Evolutionary conservation across 331 rosid species (phyloP).

Genomic region (Arachis monticola): DNA sequence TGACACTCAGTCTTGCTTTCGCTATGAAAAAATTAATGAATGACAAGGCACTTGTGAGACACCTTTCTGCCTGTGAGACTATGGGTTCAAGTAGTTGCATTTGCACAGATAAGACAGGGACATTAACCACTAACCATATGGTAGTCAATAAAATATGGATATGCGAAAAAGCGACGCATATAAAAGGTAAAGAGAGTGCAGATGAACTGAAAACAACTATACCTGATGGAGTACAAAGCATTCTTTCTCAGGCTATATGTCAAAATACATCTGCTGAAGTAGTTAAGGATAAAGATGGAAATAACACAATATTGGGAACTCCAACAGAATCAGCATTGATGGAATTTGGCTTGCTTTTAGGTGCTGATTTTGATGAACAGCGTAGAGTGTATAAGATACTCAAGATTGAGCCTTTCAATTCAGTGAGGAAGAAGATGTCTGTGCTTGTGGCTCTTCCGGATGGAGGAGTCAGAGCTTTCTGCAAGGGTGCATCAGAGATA

Average conservation of each 20-base stretch:
- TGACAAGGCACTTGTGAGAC: slow-evolving; percentile 91
- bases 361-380: slow-evolving; percentile 64
- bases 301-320: slow-evolving; percentile 68
- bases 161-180: slow-evolving; percentile 52
- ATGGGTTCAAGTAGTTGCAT: slow-evolving; percentile 97
- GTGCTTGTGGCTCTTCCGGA: slow-evolving; percentile 72
- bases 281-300: slow-evolving; percentile 67
- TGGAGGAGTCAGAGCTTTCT: slow-evolving; percentile 68
- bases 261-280: slow-evolving; percentile 85
- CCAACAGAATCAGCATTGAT: slow-evolving; percentile 91
- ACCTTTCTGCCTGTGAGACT: slow-evolving; percentile 96
- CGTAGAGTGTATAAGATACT: slow-evolving; percentile 58
- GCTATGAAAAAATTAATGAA: slow-evolving; percentile 94
- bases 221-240: slow-evolving; percentile 57
- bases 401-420: slow-evolving; percentile 86
- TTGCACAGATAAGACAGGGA: slow-evolving; percentile 98
- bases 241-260: slow-evolving; percentile 73
- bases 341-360: slow-evolving; percentile 79
- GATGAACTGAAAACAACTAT: slow-evolving; percentile 54
- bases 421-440: slow-evolving; percentile 94
- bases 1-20: slow-evolving; percentile 97
- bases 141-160: slow-evolving; percentile 75
- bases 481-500: slow-evolving; percentile 98
- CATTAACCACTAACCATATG: slow-evolving; percentile 92
- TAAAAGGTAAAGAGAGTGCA: slow-evolving; percentile 54